phyloP scores from a whole-genome alignment of 495 filamentous ascomycete genomes.

The Lentithecium fluviatile region DNA sequence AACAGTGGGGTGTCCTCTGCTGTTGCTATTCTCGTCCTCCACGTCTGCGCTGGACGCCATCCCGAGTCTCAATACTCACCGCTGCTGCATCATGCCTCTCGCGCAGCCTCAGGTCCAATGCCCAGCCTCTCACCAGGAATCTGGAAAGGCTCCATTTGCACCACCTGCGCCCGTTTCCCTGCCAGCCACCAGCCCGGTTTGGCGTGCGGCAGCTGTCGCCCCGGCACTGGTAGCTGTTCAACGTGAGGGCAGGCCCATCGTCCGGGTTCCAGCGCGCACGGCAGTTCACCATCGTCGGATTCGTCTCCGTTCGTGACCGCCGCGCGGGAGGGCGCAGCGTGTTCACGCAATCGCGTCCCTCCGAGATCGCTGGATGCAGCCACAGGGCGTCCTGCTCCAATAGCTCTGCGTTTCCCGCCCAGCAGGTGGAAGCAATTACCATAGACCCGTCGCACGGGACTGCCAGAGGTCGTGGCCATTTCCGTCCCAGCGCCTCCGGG shows the following conservation, averaged over 20 bases:
- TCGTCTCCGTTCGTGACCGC: background rate
- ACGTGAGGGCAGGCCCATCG: background rate
- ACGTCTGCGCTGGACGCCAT: conserved; percentile 7
- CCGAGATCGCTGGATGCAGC: conserved; percentile 9
- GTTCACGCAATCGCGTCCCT: conserved; percentile 17
- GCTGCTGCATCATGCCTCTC: conserved; percentile 3
- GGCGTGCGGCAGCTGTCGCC: conserved; percentile 27
- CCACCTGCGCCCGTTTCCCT: conserved; percentile 4
- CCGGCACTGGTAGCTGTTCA: conserved; percentile 10
- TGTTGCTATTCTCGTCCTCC: background rate
- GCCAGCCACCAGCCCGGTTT: conserved; percentile 31
- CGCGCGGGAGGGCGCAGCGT: background rate
- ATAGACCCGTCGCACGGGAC: conserved; percentile 13
- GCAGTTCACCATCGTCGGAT: conserved; percentile 19
- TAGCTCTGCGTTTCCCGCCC: conserved; percentile 14
- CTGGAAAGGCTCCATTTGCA: conserved; percentile 12
- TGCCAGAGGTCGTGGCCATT: conserved; percentile 11
- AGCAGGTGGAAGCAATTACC: conserved; percentile 17
- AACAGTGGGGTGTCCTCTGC: conserved; percentile 1
- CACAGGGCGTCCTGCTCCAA: conserved; percentile 3
- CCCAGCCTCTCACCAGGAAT: conserved; percentile 18
- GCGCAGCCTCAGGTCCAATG: conserved; percentile 5
- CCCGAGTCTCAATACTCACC: conserved; percentile 1
- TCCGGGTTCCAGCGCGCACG: conserved; percentile 20
- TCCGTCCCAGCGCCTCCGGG: conserved; percentile 18